Percentiles rank a stretch among this genome's conserved stretches.
Conservation (phyloP, 768 basidiomycete species). For the Trichaptum fuscoviolaceum region DNA sequence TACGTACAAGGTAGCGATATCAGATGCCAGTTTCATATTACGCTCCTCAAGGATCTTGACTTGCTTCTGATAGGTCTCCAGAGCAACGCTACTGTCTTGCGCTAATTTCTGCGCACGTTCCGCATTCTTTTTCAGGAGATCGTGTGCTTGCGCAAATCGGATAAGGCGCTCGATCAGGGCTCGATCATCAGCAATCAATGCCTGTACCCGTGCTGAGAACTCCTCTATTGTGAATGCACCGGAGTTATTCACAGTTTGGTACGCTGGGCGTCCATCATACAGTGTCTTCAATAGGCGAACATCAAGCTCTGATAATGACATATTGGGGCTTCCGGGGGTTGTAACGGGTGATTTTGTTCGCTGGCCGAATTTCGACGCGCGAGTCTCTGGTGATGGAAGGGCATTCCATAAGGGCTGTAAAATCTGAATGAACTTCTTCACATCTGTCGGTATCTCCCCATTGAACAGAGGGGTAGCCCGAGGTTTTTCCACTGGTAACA, state of each 20-base stretch:
- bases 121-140: slow-evolving; percentile 87
- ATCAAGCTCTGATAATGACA: slow-evolving; percentile 77
- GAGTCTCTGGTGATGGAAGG: slow-evolving; percentile 80
- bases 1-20: slow-evolving; percentile 54
- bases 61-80: slow-evolving; percentile 91
- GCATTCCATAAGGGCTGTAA: slow-evolving; percentile 74
- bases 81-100: slow-evolving; percentile 68
- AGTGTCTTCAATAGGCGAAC: slow-evolving; percentile 80
- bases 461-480: slow-evolving; percentile 7
- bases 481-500: background rate
- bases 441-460: slow-evolving; percentile 1
- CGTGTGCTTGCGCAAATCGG: slow-evolving; percentile 84
- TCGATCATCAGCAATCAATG: slow-evolving; percentile 77
- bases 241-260: slow-evolving; percentile 11
- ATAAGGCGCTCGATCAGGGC: slow-evolving; percentile 78
- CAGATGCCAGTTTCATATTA: slow-evolving; percentile 45
- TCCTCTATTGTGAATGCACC: slow-evolving; percentile 68
- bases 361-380: slow-evolving; percentile 54
- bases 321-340: slow-evolving; percentile 27
- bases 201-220: slow-evolving; percentile 72
- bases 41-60: slow-evolving; percentile 76
- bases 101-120: slow-evolving; percentile 89
- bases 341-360: slow-evolving; percentile 25
- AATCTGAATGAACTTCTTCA: slow-evolving; percentile 50
- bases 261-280: slow-evolving; percentile 42